Percentiles rank a stretch among this genome's conserved stretches.
Conservation (phyloP, 495 filamentous ascomycete genomes). For the Xylaria curta region DNA sequence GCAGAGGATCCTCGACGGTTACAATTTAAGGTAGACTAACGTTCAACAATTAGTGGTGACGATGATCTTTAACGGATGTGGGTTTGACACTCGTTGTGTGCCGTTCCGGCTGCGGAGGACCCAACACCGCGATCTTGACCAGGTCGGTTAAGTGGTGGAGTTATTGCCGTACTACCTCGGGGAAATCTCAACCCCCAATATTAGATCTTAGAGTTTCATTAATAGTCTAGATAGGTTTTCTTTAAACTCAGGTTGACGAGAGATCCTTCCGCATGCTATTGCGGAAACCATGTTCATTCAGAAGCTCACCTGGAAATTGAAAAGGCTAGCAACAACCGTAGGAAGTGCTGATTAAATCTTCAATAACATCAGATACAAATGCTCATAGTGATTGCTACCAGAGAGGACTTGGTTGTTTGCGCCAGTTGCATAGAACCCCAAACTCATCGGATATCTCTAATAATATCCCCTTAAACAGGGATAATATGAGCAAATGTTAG, state of each 20-base stretch:
- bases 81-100: neutral
- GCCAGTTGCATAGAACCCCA: neutral
- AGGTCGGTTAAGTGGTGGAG: slow-evolving; percentile 4
- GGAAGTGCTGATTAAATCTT: neutral
- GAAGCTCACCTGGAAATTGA: neutral
- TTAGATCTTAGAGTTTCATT: neutral
- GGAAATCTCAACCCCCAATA: neutral
- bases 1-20: neutral
- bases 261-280: neutral
- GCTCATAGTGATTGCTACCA: no score
- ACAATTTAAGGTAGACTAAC: neutral
- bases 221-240: neutral
- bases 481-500: no score
- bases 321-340: neutral
- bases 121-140: slow-evolving; percentile 1
- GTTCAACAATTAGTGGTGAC: no score
- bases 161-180: neutral
- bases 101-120: slow-evolving; percentile 14
- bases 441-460: no score
- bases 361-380: neutral
- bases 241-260: neutral
- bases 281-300: neutral
- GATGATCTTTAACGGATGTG: slow-evolving; percentile 9
- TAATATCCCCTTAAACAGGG: no score
- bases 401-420: neutral